Evolutionary conservation across 2,329 filamentous ascomycete genomes (phyloP).

Genomic region (Ophiostoma novo-ulmi): DNA sequence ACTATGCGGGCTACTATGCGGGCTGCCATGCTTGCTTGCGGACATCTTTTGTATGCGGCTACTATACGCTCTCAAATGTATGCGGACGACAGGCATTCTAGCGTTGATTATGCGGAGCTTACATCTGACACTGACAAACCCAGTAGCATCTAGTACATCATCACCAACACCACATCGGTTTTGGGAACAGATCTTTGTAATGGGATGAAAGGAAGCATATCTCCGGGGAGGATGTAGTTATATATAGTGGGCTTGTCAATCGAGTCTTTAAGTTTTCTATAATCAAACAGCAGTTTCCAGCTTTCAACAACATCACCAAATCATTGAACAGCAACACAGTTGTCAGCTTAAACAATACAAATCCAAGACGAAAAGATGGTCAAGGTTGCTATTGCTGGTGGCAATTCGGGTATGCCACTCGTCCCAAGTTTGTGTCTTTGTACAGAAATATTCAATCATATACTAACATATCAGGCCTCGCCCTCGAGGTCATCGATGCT

Average conservation of each 20-base stretch:
- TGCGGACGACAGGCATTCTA: not conserved
- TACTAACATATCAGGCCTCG: conserved; percentile 12
- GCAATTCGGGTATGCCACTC: not conserved
- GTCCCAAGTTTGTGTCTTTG: not conserved
- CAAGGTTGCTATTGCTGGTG: not conserved
- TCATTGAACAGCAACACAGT: too few relatives aligned
- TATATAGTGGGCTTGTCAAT: not conserved
- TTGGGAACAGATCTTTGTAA: not conserved
- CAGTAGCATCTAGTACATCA: not conserved
- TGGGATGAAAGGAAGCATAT: not conserved
- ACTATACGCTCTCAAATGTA: not conserved
- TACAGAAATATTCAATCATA: not conserved
- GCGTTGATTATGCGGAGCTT: not conserved
- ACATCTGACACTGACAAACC: not conserved
- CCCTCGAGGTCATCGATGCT: conserved; percentile 22
- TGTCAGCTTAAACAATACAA: not conserved
- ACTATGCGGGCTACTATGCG: not conserved
- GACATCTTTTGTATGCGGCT: not conserved
- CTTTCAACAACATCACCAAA: not conserved
- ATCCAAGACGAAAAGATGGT: not conserved
- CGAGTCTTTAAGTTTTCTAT: not conserved
- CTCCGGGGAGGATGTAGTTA: not conserved
- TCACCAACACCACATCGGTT: not conserved
- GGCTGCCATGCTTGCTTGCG: not conserved
- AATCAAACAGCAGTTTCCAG: not conserved